phyloP scores from a whole-genome alignment of 148 eudicot species.

The Dianthus caryophyllus region DNA sequence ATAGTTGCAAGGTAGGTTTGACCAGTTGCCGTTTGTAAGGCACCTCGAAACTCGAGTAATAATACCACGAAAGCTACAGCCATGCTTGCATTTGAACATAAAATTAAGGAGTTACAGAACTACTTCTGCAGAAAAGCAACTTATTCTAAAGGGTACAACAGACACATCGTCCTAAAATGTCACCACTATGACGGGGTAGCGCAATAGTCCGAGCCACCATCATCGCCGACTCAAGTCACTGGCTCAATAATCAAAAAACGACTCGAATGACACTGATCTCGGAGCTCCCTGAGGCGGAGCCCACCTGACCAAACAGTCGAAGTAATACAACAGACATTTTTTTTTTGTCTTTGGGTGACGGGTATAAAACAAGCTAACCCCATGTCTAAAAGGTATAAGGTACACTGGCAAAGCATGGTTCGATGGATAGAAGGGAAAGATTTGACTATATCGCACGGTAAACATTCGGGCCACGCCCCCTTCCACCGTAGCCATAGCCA shows the following conservation, averaged over 20 bases:
- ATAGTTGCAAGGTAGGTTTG: too few species aligned
- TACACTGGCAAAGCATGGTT: constrained; percentile 8
- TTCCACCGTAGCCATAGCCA: constrained; percentile 38
- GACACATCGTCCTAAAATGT: too few species aligned
- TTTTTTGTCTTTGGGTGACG: constrained; percentile 15
- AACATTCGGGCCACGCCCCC: constrained; percentile 40
- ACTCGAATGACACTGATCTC: not conserved
- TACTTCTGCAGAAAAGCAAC: not conserved
- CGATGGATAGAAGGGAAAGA: not conserved
- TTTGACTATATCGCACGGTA: constrained; percentile 36
- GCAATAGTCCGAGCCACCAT: constrained; percentile 2
- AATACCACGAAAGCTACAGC: not conserved
- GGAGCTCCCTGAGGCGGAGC: constrained; percentile 1
- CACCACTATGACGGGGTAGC: not conserved
- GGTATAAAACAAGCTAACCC: constrained; percentile 12
- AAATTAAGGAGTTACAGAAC: constrained; percentile 3
- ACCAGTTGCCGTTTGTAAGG: too few species aligned
- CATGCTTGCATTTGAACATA: not conserved
- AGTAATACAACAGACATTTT: constrained; percentile 2
- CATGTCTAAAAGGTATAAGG: constrained; percentile 9
- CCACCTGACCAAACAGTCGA: not conserved
- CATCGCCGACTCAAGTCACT: constrained; percentile 5
- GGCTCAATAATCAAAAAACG: constrained; percentile 15
- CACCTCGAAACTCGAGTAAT: too few species aligned
- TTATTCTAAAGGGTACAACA: constrained; percentile 6